A percentile compares a stretch with the other conserved stretches of the same genome.
Conservation (phyloP, 2,329 filamentous ascomycete species). For the Thielaviopsis ethacetica region DNA sequence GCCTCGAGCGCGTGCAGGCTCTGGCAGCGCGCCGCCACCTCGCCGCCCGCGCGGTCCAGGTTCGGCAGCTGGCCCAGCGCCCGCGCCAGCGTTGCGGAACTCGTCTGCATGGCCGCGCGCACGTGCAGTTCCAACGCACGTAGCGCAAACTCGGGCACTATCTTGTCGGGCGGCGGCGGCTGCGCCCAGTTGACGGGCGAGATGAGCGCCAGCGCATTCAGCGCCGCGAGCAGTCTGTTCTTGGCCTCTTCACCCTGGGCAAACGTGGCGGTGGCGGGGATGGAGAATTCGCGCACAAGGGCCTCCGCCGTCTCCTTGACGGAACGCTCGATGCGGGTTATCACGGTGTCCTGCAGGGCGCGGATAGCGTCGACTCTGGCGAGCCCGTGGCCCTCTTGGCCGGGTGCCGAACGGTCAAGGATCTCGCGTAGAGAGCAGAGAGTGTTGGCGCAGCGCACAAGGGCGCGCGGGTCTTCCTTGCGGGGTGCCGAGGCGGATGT, state of each 20-base stretch:
- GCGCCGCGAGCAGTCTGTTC: constrained; percentile 53
- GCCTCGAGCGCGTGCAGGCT: constrained; percentile 79
- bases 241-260: constrained; percentile 58
- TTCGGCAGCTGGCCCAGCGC: constrained; percentile 66
- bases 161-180: constrained; percentile 24
- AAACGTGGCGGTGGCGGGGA: constrained; percentile 41
- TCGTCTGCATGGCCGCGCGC: constrained; percentile 63
- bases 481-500: constrained; percentile 19
- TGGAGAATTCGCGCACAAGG: constrained; percentile 67
- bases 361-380: constrained; percentile 56
- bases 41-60: constrained; percentile 64
- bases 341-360: constrained; percentile 51
- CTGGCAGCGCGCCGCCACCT: constrained; percentile 72
- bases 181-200: constrained; percentile 38
- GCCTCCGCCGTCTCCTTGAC: constrained; percentile 62
- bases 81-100: constrained; percentile 55
- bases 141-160: constrained; percentile 55
- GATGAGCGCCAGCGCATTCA: constrained; percentile 64
- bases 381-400: constrained; percentile 63
- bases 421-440: constrained; percentile 61
- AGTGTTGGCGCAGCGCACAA: constrained; percentile 70
- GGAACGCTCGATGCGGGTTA: constrained; percentile 55
- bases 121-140: constrained; percentile 68
- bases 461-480: constrained; percentile 58
- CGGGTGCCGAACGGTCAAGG: constrained; percentile 47